A percentile compares a stretch with the other conserved stretches of the same genome.
Conservation (phyloP, 192 early-diverging fungal species). For the Coemansia sp. region DNA sequence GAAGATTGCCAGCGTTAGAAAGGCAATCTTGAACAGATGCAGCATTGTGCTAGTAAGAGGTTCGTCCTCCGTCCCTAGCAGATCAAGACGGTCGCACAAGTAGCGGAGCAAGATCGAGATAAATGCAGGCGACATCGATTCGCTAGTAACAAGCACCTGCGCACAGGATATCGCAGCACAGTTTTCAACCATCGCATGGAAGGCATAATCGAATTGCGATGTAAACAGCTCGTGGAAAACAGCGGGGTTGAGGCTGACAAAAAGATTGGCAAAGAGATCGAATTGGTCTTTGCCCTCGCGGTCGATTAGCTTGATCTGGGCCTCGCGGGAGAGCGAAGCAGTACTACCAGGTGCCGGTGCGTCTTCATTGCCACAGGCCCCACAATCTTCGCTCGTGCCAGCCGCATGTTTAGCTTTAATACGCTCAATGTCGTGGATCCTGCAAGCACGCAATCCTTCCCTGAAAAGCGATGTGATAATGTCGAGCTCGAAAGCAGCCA, state of each 20-base stretch:
- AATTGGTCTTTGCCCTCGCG: constrained; percentile 91
- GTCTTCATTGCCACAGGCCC: neutral
- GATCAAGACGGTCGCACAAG: constrained; percentile 44
- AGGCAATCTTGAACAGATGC: constrained; percentile 89
- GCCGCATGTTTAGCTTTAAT: constrained; percentile 14
- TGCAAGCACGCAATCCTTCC: constrained; percentile 50
- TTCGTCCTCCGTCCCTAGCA: constrained; percentile 49
- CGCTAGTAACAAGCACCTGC: constrained; percentile 83
- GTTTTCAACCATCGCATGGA: constrained; percentile 79
- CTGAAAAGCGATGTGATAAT: constrained; percentile 42
- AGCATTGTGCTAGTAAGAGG: constrained; percentile 65
- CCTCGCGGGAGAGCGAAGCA: constrained; percentile 23
- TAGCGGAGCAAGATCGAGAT: constrained; percentile 56
- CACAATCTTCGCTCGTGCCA: neutral
- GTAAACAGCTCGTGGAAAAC: constrained; percentile 96
- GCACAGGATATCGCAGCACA: constrained; percentile 76
- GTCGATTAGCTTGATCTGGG: constrained; percentile 62
- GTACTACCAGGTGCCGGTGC: neutral
- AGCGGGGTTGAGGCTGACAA: constrained; percentile 79
- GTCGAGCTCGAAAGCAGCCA: constrained; percentile 53
- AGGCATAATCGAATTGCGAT: constrained; percentile 82
- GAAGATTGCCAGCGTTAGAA: constrained; percentile 89
- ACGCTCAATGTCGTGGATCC: constrained; percentile 49
- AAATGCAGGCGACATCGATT: constrained; percentile 57
- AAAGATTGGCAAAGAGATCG: constrained; percentile 86